A percentile compares a stretch with the other conserved stretches of the same genome.
These are phyloP conservation scores for Glycine tomentella DNA, from an alignment of 306 rosid genomes.

Conservation along the genomic window DNA sequence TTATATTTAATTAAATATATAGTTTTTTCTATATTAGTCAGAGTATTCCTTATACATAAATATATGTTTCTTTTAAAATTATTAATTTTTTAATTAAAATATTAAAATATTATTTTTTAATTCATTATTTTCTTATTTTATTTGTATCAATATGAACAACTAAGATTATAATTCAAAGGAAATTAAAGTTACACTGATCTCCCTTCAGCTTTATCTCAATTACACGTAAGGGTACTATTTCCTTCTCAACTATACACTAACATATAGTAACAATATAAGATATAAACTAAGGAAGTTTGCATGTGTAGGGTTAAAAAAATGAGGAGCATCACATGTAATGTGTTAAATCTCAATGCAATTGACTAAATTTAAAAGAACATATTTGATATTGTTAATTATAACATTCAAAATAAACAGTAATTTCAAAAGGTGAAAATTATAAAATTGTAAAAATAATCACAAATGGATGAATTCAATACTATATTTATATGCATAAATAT, in stretches of 20 bases:
- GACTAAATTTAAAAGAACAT: not conserved
- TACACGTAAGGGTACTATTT: not conserved
- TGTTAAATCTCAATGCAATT: not conserved
- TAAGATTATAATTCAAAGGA: not conserved
- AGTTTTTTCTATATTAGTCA: not conserved
- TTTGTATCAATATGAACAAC: not conserved
- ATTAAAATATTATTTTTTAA: not conserved
- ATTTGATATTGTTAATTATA: not conserved
- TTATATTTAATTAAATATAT: not conserved
- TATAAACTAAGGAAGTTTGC: not conserved
- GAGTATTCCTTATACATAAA: not conserved
- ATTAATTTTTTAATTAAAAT: not conserved
- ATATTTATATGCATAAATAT: not conserved
- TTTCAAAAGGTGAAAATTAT: not conserved
- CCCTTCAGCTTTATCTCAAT: not conserved
- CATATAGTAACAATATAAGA: not conserved
- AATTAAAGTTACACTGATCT: not conserved
- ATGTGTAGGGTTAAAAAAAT: not conserved
- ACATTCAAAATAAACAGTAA: not conserved
- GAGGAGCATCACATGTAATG: not conserved
- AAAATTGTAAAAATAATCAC: not conserved
- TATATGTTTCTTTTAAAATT: not conserved
- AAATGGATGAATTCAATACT: not conserved
- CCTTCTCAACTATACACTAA: not conserved
- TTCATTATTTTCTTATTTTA: not conserved